Percentiles rank a stretch among this genome's conserved stretches.
These are phyloP conservation scores for Metarhizium humberi DNA, from an alignment of 2,329 filamentous ascomycete genomes.

Conservation along the genomic window DNA sequence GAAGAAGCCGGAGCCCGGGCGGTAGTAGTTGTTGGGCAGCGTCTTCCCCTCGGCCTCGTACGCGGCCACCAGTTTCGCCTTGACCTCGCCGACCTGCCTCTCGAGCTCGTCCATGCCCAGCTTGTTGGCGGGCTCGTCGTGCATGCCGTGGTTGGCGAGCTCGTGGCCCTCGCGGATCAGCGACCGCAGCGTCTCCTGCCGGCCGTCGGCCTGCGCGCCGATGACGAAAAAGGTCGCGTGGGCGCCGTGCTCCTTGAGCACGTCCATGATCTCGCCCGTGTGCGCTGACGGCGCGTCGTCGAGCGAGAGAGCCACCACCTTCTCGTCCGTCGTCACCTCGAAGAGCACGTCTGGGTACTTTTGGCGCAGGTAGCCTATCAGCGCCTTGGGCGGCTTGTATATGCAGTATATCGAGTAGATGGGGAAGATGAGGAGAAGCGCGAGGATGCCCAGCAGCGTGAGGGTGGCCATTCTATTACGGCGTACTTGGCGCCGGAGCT, in stretches of 20 bases:
- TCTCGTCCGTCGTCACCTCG: constrained; percentile 49
- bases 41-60: constrained; percentile 38
- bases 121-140: constrained; percentile 64
- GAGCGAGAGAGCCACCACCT: constrained; percentile 72
- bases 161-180: constrained; percentile 57
- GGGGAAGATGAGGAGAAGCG: constrained; percentile 26
- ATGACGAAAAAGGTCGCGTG: constrained; percentile 86
- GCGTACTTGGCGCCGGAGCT: constrained; percentile 47
- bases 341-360: constrained; percentile 75
- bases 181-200: constrained; percentile 44
- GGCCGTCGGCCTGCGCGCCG: constrained; percentile 59
- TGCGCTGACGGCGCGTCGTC: constrained; percentile 74
- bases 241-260: constrained; percentile 57
- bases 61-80: constrained; percentile 46
- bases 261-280: constrained; percentile 59
- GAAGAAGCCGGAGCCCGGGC: constrained; percentile 81
- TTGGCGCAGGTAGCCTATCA: constrained; percentile 62
- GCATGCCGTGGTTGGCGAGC: constrained; percentile 83
- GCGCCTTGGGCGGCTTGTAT: constrained; percentile 68
- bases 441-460: constrained; percentile 28
- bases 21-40: constrained; percentile 58
- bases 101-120: constrained; percentile 51
- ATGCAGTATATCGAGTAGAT: constrained; percentile 52
- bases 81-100: constrained; percentile 55
- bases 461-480: constrained; percentile 50